Conservation (phyloP, 1,284 basidiomycete genomes). For the Heterobasidion irregulare region DNA sequence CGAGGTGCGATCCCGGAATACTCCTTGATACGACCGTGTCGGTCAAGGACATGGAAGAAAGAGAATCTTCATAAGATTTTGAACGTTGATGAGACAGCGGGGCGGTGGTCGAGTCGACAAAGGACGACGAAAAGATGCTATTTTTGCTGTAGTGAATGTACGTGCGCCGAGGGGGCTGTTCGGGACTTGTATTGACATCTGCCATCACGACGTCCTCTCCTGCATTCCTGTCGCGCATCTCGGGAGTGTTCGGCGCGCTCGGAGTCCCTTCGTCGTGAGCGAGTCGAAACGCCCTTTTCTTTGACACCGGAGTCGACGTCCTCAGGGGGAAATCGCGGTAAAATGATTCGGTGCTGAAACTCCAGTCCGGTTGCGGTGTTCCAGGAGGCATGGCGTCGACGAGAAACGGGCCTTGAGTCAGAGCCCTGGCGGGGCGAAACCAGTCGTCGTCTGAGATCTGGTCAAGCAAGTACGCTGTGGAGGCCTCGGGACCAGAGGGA, state of each 20-base stretch:
- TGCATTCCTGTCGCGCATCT: neutral
- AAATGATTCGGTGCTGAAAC: conserved; percentile 16
- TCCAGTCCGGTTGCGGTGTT: conserved; percentile 13
- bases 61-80: neutral
- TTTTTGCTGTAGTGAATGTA: conserved; percentile 21
- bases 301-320: conserved; percentile 22
- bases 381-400: conserved; percentile 13
- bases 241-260: conserved; percentile 6
- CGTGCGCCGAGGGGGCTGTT: conserved; percentile 11
- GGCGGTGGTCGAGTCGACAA: conserved; percentile 13
- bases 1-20: conserved; percentile 4
- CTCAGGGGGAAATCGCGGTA: conserved; percentile 20
- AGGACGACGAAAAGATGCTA: conserved; percentile 26
- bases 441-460: conserved; percentile 18
- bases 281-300: conserved; percentile 1
- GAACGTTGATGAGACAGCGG: conserved; percentile 5
- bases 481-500: neutral
- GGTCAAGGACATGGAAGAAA: neutral
- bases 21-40: neutral
- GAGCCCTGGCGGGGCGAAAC: conserved; percentile 21
- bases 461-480: conserved; percentile 11
- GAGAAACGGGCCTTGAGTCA: conserved; percentile 13
- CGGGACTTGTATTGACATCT: neutral
- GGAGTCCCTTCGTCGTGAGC: conserved; percentile 2
- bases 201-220: neutral